Percentiles rank a stretch among this genome's conserved stretches.
phyloP scores from a whole-genome alignment of 345 rosid genomes.

The Zanthoxylum bungeanum region DNA sequence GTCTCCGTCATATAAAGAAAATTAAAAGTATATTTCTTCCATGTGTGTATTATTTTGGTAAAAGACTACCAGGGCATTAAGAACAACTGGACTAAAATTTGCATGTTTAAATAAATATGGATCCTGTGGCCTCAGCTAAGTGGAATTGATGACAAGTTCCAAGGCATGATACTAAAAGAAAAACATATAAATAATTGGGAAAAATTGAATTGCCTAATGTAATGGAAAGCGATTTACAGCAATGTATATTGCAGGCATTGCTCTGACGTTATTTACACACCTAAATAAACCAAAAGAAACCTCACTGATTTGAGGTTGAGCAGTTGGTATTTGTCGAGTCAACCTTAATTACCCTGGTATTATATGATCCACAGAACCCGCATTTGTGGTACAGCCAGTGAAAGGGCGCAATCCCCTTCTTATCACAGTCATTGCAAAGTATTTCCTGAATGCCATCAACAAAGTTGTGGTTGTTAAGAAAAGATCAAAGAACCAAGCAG shows the following conservation, averaged over 20 bases:
- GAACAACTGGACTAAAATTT: not conserved
- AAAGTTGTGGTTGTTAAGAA: not conserved
- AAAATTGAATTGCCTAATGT: not conserved
- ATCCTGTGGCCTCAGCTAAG: not conserved
- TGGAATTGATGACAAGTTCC: not conserved
- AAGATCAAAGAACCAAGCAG: not conserved
- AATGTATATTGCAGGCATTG: not conserved
- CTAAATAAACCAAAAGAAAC: slow-evolving; percentile 6
- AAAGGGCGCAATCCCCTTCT: slow-evolving; percentile 57
- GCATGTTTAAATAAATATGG: not conserved
- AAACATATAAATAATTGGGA: not conserved
- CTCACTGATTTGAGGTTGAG: slow-evolving; percentile 16
- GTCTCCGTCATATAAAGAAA: too few relatives aligned
- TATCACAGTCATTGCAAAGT: slow-evolving; percentile 70
- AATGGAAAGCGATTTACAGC: slow-evolving; percentile 2
- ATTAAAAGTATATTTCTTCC: slow-evolving; percentile 6
- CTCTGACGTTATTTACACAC: slow-evolving; percentile 9
- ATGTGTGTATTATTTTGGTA: not conserved
- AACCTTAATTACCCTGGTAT: slow-evolving; percentile 44
- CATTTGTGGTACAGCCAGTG: slow-evolving; percentile 87
- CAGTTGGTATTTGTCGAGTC: slow-evolving; percentile 15
- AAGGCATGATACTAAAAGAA: not conserved
- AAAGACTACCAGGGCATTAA: not conserved
- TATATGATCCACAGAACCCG: slow-evolving; percentile 58
- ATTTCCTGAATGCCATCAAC: slow-evolving; percentile 46